Base-by-base conservation (phyloP, 2,329 filamentous ascomycete species). In the Aspergillus arachidicola region DNA sequence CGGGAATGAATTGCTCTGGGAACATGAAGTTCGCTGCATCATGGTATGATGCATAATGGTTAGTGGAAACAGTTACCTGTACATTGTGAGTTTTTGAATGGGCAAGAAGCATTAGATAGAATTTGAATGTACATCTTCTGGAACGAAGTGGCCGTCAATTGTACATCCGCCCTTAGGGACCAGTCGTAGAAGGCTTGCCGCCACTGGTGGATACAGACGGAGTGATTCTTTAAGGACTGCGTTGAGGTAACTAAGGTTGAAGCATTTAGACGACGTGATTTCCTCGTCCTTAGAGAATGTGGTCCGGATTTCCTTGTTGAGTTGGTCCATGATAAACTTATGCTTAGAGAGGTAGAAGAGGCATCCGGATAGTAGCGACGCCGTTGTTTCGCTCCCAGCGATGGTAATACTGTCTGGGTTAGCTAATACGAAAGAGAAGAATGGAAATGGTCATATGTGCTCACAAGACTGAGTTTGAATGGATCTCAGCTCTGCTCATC, bases 181-280 rank as follows among this genome's bases (percentile, higher is more conserved):
- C 59, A 58, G 71, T 66, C 58, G 70, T 4, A 65, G 59, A 12
- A 72, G 64, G 26, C 63, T 45, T 34, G 38, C 59, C 4, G 73
- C 68, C 1, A 78, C 76, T 0, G 80, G 75, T 0, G 82, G 80
- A 2, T 78, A 76, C 57, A 83, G 68, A 36, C 82, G 78, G 64
- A 83, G 71, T 0, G 77, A 68, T 64, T 84, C 81, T 57, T 83
- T 77, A 19, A 84, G 74, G 58, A 76, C 78, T 1, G 80, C 81
- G 6, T 76, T 75, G 0, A 84, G 69, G 59, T 82, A 83, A 0
- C 72, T 69, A 14, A 82, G 71, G 9, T 59, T 28, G 3, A 64
- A 58, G 1, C 74, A 67, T 2, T 64, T 66, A n/a, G 62, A 59
- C 7, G 73, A 71, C 0, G 65, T 67, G 62, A 84, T 83, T 1